These are phyloP conservation scores for Pelargonium hybrid DNA, from an alignment of 441 rosid species.

Conservation along the genomic window DNA sequence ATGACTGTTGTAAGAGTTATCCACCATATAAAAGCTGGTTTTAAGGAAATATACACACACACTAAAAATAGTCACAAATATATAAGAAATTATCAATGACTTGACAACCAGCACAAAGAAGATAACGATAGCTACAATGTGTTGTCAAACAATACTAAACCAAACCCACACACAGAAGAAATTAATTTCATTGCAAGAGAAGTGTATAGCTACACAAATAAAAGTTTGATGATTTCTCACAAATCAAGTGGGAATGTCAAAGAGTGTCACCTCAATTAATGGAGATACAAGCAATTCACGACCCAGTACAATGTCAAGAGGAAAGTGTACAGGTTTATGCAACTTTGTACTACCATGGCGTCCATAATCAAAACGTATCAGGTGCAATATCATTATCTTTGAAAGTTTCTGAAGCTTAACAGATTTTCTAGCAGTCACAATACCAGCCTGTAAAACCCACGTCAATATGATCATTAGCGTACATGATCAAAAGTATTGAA, in stretches of 20 bases:
- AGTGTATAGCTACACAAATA: too few species aligned
- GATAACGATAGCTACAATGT: too few species aligned
- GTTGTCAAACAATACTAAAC: too few species aligned
- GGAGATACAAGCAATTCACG: constrained; percentile 60
- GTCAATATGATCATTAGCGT: background rate
- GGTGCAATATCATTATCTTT: constrained; percentile 81
- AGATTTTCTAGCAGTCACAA: constrained; percentile 75
- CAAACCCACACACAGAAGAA: too few species aligned
- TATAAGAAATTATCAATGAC: too few species aligned
- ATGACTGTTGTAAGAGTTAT: too few species aligned
- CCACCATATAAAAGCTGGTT: too few species aligned
- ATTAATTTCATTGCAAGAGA: too few species aligned
- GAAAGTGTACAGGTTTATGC: constrained; percentile 79
- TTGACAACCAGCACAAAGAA: too few species aligned
- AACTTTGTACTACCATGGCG: constrained; percentile 83
- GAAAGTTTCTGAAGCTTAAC: constrained; percentile 71
- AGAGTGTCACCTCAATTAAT: constrained; percentile 40
- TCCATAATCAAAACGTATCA: constrained; percentile 92
- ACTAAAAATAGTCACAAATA: too few species aligned
- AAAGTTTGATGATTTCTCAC: too few species aligned
- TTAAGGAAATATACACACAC: too few species aligned
- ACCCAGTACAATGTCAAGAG: constrained; percentile 56
- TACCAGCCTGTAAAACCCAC: constrained; percentile 42
- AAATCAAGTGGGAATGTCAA: background rate
- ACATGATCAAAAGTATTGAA: background rate